A percentile compares a stretch with the other conserved stretches of the same genome.
phyloP scores from a whole-genome alignment of 371 early-diverging fungal genomes.

The Conidiobolus coronatus region DNA sequence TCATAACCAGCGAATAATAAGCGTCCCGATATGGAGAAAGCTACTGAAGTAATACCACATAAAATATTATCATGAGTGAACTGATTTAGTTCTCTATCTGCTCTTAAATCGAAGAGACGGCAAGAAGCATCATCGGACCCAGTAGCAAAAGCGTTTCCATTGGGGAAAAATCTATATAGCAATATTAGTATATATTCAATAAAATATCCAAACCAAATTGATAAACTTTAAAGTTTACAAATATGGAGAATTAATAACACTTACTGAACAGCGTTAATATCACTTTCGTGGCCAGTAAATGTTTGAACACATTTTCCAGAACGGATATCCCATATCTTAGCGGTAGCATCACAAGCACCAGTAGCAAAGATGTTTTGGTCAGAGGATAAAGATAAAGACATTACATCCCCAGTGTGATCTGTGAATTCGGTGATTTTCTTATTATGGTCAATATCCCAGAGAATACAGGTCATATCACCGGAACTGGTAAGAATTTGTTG shows the following conservation, averaged over 20 bases:
- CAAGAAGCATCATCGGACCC: slow-evolving; percentile 96
- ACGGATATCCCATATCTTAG: slow-evolving; percentile 96
- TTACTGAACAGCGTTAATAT: slow-evolving; percentile 92
- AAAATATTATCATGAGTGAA: slow-evolving; percentile 87
- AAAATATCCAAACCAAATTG: too few species aligned
- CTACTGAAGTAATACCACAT: slow-evolving; percentile 90
- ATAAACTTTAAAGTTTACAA: background rate
- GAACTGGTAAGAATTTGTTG: slow-evolving; percentile 81
- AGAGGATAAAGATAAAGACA: slow-evolving; percentile 72
- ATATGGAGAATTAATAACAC: slow-evolving; percentile 7
- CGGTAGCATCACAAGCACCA: slow-evolving; percentile 91
- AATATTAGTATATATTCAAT: background rate
- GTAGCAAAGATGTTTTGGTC: slow-evolving; percentile 88
- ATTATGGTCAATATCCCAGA: slow-evolving; percentile 96
- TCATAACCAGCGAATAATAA: slow-evolving; percentile 93
- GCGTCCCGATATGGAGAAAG: slow-evolving; percentile 83
- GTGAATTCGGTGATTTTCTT: slow-evolving; percentile 81
- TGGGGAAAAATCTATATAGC: slow-evolving; percentile 75
- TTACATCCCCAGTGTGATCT: slow-evolving; percentile 97
- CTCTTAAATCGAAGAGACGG: slow-evolving; percentile 86
- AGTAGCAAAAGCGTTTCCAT: slow-evolving; percentile 86
- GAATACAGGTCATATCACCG: slow-evolving; percentile 95
- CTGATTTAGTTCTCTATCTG: slow-evolving; percentile 85
- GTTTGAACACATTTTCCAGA: slow-evolving; percentile 86
- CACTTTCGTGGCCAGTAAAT: slow-evolving; percentile 88